These are phyloP conservation scores for Prinsepia uniflora DNA, from an alignment of 306 rosid species.

Conservation along the genomic window DNA sequence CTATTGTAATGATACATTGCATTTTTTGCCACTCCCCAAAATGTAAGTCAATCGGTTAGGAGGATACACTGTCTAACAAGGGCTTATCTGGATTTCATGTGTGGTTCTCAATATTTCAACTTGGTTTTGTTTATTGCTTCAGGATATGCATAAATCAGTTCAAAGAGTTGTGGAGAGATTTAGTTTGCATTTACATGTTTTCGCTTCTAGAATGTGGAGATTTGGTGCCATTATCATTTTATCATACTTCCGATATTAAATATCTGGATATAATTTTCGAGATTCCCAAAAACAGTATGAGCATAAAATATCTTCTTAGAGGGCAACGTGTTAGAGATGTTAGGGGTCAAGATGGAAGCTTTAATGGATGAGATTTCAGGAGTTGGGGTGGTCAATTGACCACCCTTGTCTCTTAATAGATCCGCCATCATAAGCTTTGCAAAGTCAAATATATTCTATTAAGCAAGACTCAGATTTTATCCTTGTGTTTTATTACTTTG, in stretches of 20 bases:
- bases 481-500: neutral
- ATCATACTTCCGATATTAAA: neutral
- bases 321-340: too few relatives aligned
- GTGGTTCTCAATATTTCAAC: neutral
- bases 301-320: too few relatives aligned
- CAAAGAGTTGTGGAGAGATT: neutral
- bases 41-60: too few relatives aligned
- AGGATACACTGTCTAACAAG: too few relatives aligned
- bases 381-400: too few relatives aligned
- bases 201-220: neutral
- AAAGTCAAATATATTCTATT: neutral
- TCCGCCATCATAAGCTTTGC: neutral
- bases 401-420: too few relatives aligned
- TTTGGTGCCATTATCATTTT: neutral
- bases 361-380: too few relatives aligned
- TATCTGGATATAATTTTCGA: neutral
- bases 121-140: neutral
- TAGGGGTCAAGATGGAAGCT: too few relatives aligned
- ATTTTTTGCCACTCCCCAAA: too few relatives aligned
- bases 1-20: too few relatives aligned
- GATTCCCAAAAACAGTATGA: too few relatives aligned
- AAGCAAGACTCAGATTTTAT: neutral
- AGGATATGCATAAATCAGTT: neutral
- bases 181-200: neutral
- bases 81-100: neutral